Evolutionary conservation across 805 yeast species (phyloP), one percentile per base, ranked within the genome.

Genomic region (Ogataea methanolica): DNA sequence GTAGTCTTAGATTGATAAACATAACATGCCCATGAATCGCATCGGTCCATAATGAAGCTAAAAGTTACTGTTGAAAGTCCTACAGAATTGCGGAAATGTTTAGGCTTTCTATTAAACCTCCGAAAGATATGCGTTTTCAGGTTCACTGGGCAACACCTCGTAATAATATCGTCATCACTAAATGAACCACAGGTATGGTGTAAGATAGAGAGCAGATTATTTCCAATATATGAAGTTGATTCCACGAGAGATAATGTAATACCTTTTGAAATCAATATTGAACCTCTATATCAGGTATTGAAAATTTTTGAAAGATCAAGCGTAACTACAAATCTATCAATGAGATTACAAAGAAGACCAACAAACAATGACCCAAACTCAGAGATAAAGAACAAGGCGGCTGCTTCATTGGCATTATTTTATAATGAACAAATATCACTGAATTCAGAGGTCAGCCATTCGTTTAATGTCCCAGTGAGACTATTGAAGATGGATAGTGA

Each of bases 161-260:
- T 70, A 36, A 71, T 82, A 14, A 75, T 83, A 5, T 79, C 82
- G 53, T 71, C 76, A 1, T 70, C 76, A 8, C 54, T 73, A 26
- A 69, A 73, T 39, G 85, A 82, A 48, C 88, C 89, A 2, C 88
- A 82, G 51, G 78, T 81, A 2, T 85, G 89, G 88, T 75, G 85
- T 53, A 78, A 77, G 49, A 57, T 84, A 14, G 68, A 73, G 16
- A 70, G 58, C 3, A 65, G 71, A 14, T 59, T 80, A 36, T 76
- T 83, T 68, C 71, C 70, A 53, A 65, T 70, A 38, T 71, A 77
- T 37, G 81, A 78, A 50, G 71, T 81, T 33, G 74, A 70, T 43
- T 77, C 85, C 40, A 55, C 73, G 1, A 66, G 82, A 23, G 78
- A 79, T 34, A 75, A 82, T 56, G 69, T 73, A 17, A 76, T 85